Base-by-base conservation (phyloP, 2,329 filamentous ascomycete species). In the Xenoacremonium recifei region DNA sequence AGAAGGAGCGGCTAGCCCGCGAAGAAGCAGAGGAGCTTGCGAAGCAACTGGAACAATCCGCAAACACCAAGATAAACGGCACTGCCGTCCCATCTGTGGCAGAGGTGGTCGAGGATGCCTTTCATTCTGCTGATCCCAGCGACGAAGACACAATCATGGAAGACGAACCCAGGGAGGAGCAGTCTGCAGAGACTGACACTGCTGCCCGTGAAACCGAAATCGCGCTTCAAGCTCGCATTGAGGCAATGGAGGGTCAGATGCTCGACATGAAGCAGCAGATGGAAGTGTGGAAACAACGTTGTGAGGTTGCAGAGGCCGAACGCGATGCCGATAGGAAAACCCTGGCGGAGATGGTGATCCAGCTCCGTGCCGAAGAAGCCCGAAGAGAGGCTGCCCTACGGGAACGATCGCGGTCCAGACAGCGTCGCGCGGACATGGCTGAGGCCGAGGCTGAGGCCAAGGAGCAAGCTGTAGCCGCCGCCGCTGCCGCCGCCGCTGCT, bases 271-370 rank as follows among this genome's bases (percentile, higher is more conserved):
- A 84, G 65, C 75, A 83, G 48, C 85, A 95, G 61, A 83, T 96
- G 61, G 85, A 93, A 40, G 69, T 75, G 6, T 96, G 88, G 70
- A 85, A 85, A 56, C 72, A 79, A 42, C 82, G 89, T 21, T 90
- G 90, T 7, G 87, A 96, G 63, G 77, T 72, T 44, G 91, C 90
- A 4, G 92, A 97, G 62, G 71, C 78, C 7, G 90, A 96, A 55
- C 80, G 85, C 34, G 81, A 85, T 40, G 74, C 80, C 31, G 81
- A 84, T 40, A 82, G 85, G 40, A 84, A 86, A 63, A 85, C 85
- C 2, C 69, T 99, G 33, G 84, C 87, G 1, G 88, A 96, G 60
- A 93, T 97, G 89, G 84, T 96, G 11, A 75, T 88, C 54, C 84
- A 85, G 51, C 85, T 96, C 42, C 81, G 90, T 39, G 76, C 90